phyloP scores from a whole-genome alignment of 1,284 basidiomycete genomes.

The Ustilago bromivora region DNA sequence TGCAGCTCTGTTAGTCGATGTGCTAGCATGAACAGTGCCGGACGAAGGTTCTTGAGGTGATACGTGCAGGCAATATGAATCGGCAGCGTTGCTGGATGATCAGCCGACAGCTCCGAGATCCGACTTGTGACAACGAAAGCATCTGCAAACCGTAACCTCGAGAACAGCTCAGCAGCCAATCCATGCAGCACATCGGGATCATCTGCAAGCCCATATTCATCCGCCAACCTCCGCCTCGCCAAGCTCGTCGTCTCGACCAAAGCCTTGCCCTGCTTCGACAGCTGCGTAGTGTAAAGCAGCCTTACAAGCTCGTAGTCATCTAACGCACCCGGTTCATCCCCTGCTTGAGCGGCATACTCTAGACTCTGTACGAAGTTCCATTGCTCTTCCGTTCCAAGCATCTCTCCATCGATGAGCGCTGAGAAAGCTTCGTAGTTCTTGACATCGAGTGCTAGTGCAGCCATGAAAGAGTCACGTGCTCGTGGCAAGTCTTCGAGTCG shows the following conservation, averaged over 20 bases:
- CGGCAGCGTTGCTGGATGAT: conserved; percentile 75
- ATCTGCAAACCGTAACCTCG: conserved; percentile 90
- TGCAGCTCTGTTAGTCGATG: conserved; percentile 92
- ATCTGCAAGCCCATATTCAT: conserved; percentile 76
- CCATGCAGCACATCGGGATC: conserved; percentile 93
- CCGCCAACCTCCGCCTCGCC: conserved; percentile 76
- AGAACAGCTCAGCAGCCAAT: conserved; percentile 89
- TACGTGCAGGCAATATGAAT: conserved; percentile 98
- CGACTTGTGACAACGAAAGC: conserved; percentile 83
- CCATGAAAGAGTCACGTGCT: conserved; percentile 93
- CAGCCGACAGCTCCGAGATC: conserved; percentile 55
- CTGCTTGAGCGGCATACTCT: conserved; percentile 80
- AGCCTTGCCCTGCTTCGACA: conserved; percentile 77
- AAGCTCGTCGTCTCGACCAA: conserved; percentile 20
- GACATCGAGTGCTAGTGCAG: conserved; percentile 91
- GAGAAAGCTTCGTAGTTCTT: conserved; percentile 97
- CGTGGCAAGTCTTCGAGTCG: conserved; percentile 88
- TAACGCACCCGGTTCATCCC: conserved; percentile 71
- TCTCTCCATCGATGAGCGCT: conserved; percentile 86
- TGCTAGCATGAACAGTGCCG: conserved; percentile 91
- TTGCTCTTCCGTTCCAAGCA: conserved; percentile 71
- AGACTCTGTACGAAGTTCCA: conserved; percentile 94
- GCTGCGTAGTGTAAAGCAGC: conserved; percentile 88
- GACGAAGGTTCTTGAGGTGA: conserved; percentile 88
- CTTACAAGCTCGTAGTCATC: conserved; percentile 90